Evolutionary conservation across 2,329 filamentous ascomycete genomes (phyloP).

Genomic region (Cladosporium sphaerospermum): DNA sequence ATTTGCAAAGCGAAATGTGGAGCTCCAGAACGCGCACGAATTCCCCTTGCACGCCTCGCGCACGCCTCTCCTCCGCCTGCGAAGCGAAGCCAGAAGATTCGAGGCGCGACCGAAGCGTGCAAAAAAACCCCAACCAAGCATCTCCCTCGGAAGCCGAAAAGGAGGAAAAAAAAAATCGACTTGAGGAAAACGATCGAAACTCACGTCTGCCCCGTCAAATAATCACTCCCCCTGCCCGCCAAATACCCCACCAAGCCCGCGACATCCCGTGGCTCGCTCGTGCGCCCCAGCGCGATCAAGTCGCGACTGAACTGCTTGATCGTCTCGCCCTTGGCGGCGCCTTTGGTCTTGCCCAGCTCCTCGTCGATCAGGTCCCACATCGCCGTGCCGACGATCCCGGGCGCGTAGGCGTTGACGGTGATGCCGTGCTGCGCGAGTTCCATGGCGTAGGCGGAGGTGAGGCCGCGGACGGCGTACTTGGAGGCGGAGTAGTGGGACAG

Average conservation of each 20-base stretch:
- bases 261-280: slow-evolving; percentile 58
- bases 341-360: slow-evolving; percentile 48
- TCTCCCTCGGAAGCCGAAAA: no score
- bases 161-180: no score
- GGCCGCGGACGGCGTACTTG: slow-evolving; percentile 61
- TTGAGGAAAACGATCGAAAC: slow-evolving; percentile 29
- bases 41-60: no score
- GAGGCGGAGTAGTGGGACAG: slow-evolving; percentile 58
- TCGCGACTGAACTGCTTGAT: slow-evolving; percentile 51
- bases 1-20: not conserved
- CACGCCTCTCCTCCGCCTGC: no score
- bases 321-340: slow-evolving; percentile 38
- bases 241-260: slow-evolving; percentile 57
- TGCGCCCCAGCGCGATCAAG: slow-evolving; percentile 51
- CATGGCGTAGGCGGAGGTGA: slow-evolving; percentile 62
- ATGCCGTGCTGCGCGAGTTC: slow-evolving; percentile 59
- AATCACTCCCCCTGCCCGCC: slow-evolving; percentile 54
- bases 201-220: slow-evolving; percentile 60
- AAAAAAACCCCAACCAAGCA: no score
- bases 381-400: slow-evolving; percentile 59
- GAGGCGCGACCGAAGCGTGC: no score
- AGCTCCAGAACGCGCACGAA: no score
- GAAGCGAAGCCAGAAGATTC: no score
- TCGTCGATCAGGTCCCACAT: slow-evolving; percentile 67
- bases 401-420: slow-evolving; percentile 61